These are phyloP conservation scores for Aeminium ludgeri DNA, from an alignment of 495 filamentous ascomycete genomes.

Conservation along the genomic window DNA sequence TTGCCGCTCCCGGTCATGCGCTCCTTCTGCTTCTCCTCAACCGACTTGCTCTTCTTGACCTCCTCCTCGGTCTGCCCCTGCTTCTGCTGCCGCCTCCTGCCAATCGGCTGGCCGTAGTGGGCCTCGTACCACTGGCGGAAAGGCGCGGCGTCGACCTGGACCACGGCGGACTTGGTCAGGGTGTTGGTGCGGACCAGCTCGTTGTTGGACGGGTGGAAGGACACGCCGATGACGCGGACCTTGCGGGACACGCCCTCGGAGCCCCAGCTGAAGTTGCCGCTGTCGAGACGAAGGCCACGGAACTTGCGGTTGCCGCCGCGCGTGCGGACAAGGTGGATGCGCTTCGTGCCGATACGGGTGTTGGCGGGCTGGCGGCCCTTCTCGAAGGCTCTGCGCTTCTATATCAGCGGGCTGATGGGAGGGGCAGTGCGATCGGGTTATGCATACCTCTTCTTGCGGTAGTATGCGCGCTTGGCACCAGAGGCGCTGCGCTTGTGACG, in stretches of 20 bases:
- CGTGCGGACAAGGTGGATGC: slow-evolving; percentile 95
- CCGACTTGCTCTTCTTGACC: slow-evolving; percentile 74
- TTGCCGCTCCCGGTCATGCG: slow-evolving; percentile 67
- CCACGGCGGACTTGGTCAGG: slow-evolving; percentile 93
- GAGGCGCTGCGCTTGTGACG: slow-evolving; percentile 97
- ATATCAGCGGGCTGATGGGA: slow-evolving; percentile 23
- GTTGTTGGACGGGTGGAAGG: slow-evolving; percentile 99
- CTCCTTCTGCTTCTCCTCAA: slow-evolving; percentile 88
- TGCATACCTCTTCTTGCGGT: slow-evolving; percentile 70
- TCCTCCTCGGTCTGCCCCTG: slow-evolving; percentile 45
- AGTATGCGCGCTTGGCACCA: slow-evolving; percentile 89
- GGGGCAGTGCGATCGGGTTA: slow-evolving; percentile 26
- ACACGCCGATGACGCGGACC: slow-evolving; percentile 93
- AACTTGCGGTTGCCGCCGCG: slow-evolving; percentile 99
- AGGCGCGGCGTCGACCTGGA: slow-evolving; percentile 94
- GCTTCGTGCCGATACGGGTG: slow-evolving; percentile 97
- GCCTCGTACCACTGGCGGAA: slow-evolving; percentile 99
- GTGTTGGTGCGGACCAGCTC: slow-evolving; percentile 99
- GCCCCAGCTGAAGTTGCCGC: slow-evolving; percentile 98
- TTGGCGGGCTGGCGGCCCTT: slow-evolving; percentile 96
- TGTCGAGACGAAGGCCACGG: slow-evolving; percentile 96
- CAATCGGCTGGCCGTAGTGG: slow-evolving; percentile 83
- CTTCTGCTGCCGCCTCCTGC: slow-evolving; percentile 59
- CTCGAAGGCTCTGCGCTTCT: slow-evolving; percentile 70
- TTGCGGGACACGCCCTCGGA: slow-evolving; percentile 95